Evolutionary conservation across 2,329 filamentous ascomycete species (phyloP).

Genomic region (Biscogniauxia mediterranea): DNA sequence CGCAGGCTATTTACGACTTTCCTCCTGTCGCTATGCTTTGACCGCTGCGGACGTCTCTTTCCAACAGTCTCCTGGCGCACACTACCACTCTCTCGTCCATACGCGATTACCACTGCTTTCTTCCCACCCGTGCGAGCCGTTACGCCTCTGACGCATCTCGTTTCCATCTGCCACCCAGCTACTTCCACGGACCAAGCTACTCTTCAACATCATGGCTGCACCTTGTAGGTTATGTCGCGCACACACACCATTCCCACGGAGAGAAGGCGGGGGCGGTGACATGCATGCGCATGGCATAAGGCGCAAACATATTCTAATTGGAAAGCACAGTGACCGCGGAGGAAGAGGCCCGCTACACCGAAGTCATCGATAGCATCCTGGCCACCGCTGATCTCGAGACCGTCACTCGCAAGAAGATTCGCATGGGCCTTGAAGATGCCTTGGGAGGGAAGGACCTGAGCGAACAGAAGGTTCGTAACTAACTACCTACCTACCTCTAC

Average conservation of each 20-base stretch:
- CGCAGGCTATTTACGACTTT: background rate
- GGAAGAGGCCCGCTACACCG: slow-evolving; percentile 52
- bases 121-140: slow-evolving; percentile 2
- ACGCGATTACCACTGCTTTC: background rate
- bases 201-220: slow-evolving; percentile 24
- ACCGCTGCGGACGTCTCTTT: background rate
- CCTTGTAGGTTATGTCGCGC: slow-evolving; percentile 23
- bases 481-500: background rate
- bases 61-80: background rate
- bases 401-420: slow-evolving; percentile 63
- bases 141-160: slow-evolving; percentile 6
- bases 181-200: slow-evolving; percentile 2
- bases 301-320: slow-evolving; percentile 7
- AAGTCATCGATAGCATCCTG: slow-evolving; percentile 60
- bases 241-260: background rate
- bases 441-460: slow-evolving; percentile 57
- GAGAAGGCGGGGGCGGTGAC: background rate
- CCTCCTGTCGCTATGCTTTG: slow-evolving; percentile 5
- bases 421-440: slow-evolving; percentile 53
- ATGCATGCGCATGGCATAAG: background rate
- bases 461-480: slow-evolving; percentile 52
- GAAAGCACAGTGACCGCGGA: slow-evolving; percentile 44
- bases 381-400: slow-evolving; percentile 58
- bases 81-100: background rate
- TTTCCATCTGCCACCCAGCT: slow-evolving; percentile 4